Percentiles rank a stretch among this genome's conserved stretches.
Evolutionary conservation across 768 basidiomycete genomes (phyloP).

Genomic region (Tricholoma hemisulphureum): DNA sequence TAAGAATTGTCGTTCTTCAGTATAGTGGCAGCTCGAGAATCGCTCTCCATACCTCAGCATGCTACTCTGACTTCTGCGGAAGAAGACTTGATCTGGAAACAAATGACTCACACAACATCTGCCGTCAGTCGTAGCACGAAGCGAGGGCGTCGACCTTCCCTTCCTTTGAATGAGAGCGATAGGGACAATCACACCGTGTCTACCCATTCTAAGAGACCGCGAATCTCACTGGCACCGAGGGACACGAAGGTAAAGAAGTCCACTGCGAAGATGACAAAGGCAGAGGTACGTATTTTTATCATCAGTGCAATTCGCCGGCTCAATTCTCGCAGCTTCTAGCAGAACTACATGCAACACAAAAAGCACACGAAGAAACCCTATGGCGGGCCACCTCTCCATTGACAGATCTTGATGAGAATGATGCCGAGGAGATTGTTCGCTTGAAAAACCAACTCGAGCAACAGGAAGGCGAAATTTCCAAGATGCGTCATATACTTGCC

Average conservation of each 20-base stretch:
- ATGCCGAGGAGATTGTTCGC: conserved; percentile 25
- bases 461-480: conserved; percentile 27
- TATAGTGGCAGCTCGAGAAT: conserved; percentile 33
- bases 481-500: conserved; percentile 24
- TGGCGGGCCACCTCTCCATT: conserved; percentile 29
- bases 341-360: conserved; percentile 24
- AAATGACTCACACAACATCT: conserved; percentile 27
- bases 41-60: conserved; percentile 24
- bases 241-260: conserved; percentile 20
- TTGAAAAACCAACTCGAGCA: conserved; percentile 25
- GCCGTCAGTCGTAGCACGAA: conserved; percentile 22
- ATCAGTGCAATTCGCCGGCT: background rate
- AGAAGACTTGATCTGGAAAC: conserved; percentile 40
- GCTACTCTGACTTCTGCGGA: conserved; percentile 24
- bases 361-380: conserved; percentile 19
- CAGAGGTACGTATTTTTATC: conserved; percentile 32
- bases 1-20: conserved; percentile 19
- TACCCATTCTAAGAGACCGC: conserved; percentile 21
- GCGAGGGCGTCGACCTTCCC: conserved; percentile 17
- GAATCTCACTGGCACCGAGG: conserved; percentile 12
- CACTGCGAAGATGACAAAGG: conserved; percentile 37
- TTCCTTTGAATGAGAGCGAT: background rate
- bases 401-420: conserved; percentile 34
- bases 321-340: conserved; percentile 24
- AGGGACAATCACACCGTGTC: background rate